Conservation (phyloP, 2,329 filamentous ascomycete species). For the Lasiodiplodia citricola region DNA sequence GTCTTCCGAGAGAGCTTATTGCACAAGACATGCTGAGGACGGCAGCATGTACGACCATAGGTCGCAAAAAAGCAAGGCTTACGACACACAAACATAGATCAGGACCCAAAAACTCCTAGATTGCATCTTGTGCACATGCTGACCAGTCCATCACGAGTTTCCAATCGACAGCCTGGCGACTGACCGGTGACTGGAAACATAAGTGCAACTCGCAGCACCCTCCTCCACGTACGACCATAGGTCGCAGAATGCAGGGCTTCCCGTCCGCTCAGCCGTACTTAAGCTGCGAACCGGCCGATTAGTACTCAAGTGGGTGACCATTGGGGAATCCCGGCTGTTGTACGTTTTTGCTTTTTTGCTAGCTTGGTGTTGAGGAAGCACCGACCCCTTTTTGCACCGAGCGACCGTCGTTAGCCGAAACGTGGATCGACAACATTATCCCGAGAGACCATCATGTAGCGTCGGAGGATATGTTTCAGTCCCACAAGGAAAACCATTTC, state of each 20-base stretch:
- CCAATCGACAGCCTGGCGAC: too few relatives aligned
- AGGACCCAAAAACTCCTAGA: too few relatives aligned
- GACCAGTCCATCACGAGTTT: too few relatives aligned
- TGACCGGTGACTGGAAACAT: too few relatives aligned
- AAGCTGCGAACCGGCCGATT: conserved; percentile 11
- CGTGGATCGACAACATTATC: not conserved
- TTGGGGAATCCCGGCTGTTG: conserved; percentile 16
- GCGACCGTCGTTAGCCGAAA: not conserved
- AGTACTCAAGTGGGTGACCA: conserved; percentile 15
- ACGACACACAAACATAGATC: too few relatives aligned
- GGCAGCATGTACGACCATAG: not conserved
- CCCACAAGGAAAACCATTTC: not conserved
- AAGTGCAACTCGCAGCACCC: too few relatives aligned
- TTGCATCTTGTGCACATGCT: too few relatives aligned
- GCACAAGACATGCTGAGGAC: too few relatives aligned
- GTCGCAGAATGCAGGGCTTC: not conserved
- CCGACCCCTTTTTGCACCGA: not conserved
- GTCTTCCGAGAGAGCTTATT: too few relatives aligned
- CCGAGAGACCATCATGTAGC: not conserved
- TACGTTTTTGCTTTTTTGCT: conserved; percentile 2
- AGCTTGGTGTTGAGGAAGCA: not conserved
- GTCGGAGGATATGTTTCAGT: not conserved
- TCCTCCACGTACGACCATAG: not conserved
- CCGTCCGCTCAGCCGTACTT: conserved; percentile 5
- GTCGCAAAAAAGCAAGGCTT: not conserved